phyloP scores from a whole-genome alignment of 805 yeast genomes.

The Candida dajiaensis region DNA sequence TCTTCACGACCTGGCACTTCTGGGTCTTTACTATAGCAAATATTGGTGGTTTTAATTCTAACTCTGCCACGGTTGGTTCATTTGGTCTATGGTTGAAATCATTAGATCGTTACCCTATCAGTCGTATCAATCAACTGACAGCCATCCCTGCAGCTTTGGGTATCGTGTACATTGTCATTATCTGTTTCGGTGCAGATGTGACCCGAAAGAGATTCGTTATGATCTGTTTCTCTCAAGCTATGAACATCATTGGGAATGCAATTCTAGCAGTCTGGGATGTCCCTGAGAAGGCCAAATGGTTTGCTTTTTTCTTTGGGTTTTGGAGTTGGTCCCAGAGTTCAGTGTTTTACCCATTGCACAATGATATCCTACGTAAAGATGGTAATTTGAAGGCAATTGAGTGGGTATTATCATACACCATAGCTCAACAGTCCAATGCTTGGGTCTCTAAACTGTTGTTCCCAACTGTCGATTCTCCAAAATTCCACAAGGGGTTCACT shows the following conservation, averaged over 20 bases:
- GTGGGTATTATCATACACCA: constrained; percentile 40
- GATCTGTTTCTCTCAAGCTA: constrained; percentile 35
- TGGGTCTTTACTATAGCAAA: constrained; percentile 47
- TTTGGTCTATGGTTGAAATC: constrained; percentile 42
- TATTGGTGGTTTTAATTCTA: constrained; percentile 49
- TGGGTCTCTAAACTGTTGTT: constrained; percentile 33
- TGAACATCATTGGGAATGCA: constrained; percentile 42
- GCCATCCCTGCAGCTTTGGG: constrained; percentile 33
- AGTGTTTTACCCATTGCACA: constrained; percentile 51
- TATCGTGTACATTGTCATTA: constrained; percentile 5
- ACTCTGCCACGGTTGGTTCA: constrained; percentile 42
- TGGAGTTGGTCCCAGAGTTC: constrained; percentile 53
- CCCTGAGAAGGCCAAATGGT: constrained; percentile 50
- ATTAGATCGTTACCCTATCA: constrained; percentile 30
- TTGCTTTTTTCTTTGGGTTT: constrained; percentile 20
- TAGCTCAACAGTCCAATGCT: constrained; percentile 48
- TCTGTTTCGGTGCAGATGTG: constrained; percentile 24
- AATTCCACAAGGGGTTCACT: constrained; percentile 47
- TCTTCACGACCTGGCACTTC: constrained; percentile 51
- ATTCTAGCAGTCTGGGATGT: constrained; percentile 48
- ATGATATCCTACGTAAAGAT: constrained; percentile 50
- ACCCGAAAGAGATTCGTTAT: constrained; percentile 32
- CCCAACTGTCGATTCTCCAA: constrained; percentile 47
- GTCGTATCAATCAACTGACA: constrained; percentile 36
- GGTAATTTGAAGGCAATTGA: constrained; percentile 45